Conservation (phyloP, 495 filamentous ascomycete species). For the Penicillium chermesinum region DNA sequence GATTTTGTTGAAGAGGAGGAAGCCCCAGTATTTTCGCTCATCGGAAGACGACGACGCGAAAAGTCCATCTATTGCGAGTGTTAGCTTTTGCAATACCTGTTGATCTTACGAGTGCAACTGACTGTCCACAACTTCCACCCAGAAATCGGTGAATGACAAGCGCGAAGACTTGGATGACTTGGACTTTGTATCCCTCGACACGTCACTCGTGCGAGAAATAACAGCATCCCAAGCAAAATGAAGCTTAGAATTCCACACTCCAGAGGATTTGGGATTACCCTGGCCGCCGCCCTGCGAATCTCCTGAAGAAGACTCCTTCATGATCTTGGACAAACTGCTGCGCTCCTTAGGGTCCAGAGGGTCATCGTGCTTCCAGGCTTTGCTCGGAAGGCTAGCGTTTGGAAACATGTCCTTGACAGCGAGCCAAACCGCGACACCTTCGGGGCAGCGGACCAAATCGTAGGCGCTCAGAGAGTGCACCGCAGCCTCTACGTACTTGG, state of each 20-base stretch:
- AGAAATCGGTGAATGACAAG: slow-evolving; percentile 67
- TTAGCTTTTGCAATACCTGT: slow-evolving; percentile 3
- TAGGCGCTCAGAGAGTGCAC: slow-evolving; percentile 57
- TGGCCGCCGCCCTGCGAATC: slow-evolving; percentile 44
- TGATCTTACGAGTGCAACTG: slow-evolving; percentile 29
- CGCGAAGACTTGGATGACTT: slow-evolving; percentile 32
- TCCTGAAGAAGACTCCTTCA: slow-evolving; percentile 67
- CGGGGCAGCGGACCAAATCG: slow-evolving; percentile 68
- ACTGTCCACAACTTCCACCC: slow-evolving; percentile 86
- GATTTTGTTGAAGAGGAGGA: slow-evolving; percentile 74
- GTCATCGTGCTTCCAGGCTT: slow-evolving; percentile 66
- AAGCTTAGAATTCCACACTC: slow-evolving; percentile 72
- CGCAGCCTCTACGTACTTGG: slow-evolving; percentile 51
- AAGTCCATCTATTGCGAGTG: slow-evolving; percentile 56
- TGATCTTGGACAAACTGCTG: slow-evolving; percentile 58
- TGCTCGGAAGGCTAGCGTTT: slow-evolving; percentile 54
- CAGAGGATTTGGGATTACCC: slow-evolving; percentile 52
- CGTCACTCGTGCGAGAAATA: slow-evolving; percentile 41
- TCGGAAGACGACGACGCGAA: slow-evolving; percentile 76
- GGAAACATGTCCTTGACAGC: slow-evolving; percentile 59
- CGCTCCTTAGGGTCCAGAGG: slow-evolving; percentile 65
- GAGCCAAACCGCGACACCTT: slow-evolving; percentile 88
- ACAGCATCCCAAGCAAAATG: slow-evolving; percentile 87
- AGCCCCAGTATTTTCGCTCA: slow-evolving; percentile 85
- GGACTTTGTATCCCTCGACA: slow-evolving; percentile 21